Evolutionary conservation across 1,284 basidiomycete species (phyloP), one percentile per base, ranked within the genome.

Genomic region (Porodaedalea pini): DNA sequence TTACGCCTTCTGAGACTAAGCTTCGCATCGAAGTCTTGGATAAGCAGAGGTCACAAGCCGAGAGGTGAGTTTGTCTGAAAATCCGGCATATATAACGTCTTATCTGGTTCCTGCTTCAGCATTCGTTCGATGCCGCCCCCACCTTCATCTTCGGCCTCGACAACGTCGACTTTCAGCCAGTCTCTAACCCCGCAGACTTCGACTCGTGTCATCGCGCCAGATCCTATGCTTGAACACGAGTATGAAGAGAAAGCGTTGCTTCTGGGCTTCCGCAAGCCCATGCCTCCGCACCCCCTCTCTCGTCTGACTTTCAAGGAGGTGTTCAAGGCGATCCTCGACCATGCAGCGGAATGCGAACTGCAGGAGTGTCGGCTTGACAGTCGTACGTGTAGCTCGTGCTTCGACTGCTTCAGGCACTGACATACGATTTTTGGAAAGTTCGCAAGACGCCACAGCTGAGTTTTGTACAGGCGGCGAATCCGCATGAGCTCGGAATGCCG

Each of bases 351-450:
- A 8, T 59, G 57, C 29, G 48, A 39, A 15, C 44, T 54, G 19
- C 51, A 48, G 11, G 57, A 59, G 32, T 59, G 57, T 31, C 52
- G 52, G 27, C 45, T 59, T 15, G 57, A 59, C 37, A 44, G 47
- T 17, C 32, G 57, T 59, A 29, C 37, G 57, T 49, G n/a, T 32
- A 31, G 34, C n/a, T n/a, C 13, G 25, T 21, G 21, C n/a, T 19
- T 32, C 3, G 2, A 23, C 23, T 37, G 3, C 21, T 39, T 4
- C 6, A 41, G 23, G 6, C 34, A 11, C 2, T 23, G 10, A 8
- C 23, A 29, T 19, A 23, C 21, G 41, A 5, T 40, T 15, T n/a
- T 40, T 29, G 10, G 17, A n/a, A n/a, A 48, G 49, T 19, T 23
- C 45, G 43, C 21, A 50, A 29, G 56, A 40, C 39, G 2, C 37